Evolutionary conservation across 1,284 basidiomycete genomes (phyloP).

Genomic region (Microbotryum silenes-acaulis): DNA sequence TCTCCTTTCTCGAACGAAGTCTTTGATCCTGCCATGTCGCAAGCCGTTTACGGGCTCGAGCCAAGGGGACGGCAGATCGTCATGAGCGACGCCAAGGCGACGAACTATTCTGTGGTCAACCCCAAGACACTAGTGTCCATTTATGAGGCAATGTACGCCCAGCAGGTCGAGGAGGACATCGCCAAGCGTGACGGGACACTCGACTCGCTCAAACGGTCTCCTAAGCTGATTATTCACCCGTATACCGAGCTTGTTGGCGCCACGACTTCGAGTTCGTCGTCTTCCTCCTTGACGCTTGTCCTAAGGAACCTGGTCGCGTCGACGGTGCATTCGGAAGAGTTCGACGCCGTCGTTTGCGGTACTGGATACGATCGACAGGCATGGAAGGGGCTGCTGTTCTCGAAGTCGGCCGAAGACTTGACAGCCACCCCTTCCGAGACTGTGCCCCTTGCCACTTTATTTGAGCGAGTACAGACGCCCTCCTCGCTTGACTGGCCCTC

Average conservation of each 20-base stretch:
- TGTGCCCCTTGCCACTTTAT: constrained; percentile 1
- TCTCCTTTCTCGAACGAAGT: constrained; percentile 55
- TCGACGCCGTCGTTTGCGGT: constrained; percentile 52
- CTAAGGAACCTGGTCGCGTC: constrained; percentile 21
- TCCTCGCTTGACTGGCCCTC: not conserved
- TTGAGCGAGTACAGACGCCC: not conserved
- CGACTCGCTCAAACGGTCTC: constrained; percentile 8
- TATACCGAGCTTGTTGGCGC: constrained; percentile 35
- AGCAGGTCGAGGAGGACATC: constrained; percentile 47
- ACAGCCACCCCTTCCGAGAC: not conserved
- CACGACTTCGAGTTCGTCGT: constrained; percentile 13
- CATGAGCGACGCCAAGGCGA: constrained; percentile 49
- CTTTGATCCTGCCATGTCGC: constrained; percentile 51
- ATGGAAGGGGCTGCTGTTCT: constrained; percentile 29
- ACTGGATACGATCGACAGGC: constrained; percentile 52
- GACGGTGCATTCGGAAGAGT: constrained; percentile 31
- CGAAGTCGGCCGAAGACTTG: not conserved
- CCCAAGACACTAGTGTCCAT: constrained; percentile 37
- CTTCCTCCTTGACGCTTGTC: constrained; percentile 21
- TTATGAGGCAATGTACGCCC: constrained; percentile 53
- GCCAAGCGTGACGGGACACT: constrained; percentile 6
- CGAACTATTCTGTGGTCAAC: constrained; percentile 56
- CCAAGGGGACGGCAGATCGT: constrained; percentile 38
- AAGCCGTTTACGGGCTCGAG: constrained; percentile 8
- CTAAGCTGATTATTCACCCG: constrained; percentile 38